A percentile compares a stretch with the other conserved stretches of the same genome.
Conservation (phyloP, 2,329 filamentous ascomycete genomes). For the Aspergillus spinulosporus region DNA sequence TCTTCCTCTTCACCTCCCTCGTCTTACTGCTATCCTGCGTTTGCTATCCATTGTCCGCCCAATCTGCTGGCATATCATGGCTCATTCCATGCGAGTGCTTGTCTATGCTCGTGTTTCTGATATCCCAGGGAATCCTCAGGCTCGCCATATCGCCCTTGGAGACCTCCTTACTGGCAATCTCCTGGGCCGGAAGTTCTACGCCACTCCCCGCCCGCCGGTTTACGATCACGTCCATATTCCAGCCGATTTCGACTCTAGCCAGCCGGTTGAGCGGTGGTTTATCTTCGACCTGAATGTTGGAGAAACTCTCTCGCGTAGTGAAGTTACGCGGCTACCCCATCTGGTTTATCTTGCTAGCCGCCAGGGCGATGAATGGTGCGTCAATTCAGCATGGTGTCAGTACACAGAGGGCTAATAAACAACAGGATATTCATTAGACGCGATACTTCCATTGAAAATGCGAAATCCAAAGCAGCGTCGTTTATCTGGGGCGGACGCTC, state of each 20-base stretch:
- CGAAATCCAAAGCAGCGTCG: constrained; percentile 19
- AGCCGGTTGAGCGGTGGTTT: constrained; percentile 23
- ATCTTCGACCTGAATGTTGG: constrained; percentile 22
- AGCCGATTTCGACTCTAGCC: constrained; percentile 20
- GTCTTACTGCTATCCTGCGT: neutral
- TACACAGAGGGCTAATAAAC: neutral
- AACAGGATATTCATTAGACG: constrained; percentile 22
- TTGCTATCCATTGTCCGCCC: too few species aligned
- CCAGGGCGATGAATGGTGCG: constrained; percentile 22
- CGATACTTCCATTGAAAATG: constrained; percentile 18
- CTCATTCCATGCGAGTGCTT: constrained; percentile 14
- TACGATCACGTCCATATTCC: constrained; percentile 27
- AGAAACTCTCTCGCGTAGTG: constrained; percentile 11
- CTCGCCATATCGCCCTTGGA: constrained; percentile 22
- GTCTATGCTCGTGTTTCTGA: constrained; percentile 24
- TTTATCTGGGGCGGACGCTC: constrained; percentile 23
- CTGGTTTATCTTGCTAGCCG: constrained; percentile 23
- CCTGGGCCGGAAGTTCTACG: constrained; percentile 18
- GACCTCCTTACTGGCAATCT: constrained; percentile 18
- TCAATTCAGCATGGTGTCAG: neutral
- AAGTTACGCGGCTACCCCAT: constrained; percentile 21
- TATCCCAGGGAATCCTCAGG: constrained; percentile 21
- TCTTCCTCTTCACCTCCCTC: neutral
- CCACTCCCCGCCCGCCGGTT: constrained; percentile 14
- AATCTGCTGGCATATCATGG: neutral